A percentile compares a stretch with the other conserved stretches of the same genome.
Conservation (phyloP, 257 asterid species). For the Solanum corneliomulleri region DNA sequence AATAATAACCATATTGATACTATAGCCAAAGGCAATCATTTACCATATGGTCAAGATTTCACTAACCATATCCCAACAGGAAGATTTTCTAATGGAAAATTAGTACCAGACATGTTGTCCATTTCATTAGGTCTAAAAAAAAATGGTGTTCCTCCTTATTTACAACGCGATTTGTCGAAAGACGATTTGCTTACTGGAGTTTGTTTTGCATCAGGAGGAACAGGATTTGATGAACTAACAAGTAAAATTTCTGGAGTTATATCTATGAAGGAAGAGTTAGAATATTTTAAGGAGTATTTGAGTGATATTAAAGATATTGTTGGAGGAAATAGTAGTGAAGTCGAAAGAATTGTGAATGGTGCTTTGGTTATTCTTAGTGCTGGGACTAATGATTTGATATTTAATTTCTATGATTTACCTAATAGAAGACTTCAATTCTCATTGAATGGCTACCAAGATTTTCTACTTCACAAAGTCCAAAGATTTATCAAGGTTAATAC, state of each 20-base stretch:
- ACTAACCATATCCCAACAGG: background rate
- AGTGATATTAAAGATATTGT: background rate
- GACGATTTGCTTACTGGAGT: background rate
- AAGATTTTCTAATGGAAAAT: constrained; percentile 5
- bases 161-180: background rate
- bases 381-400: constrained; percentile 7
- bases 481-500: background rate
- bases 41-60: constrained; percentile 2
- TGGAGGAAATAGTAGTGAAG: background rate
- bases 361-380: constrained; percentile 8
- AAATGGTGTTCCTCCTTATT: background rate
- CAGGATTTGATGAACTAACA: constrained; percentile 2
- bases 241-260: background rate
- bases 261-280: background rate
- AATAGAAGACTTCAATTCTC: background rate
- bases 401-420: background rate
- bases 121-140: background rate
- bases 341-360: background rate
- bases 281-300: background rate
- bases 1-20: background rate
- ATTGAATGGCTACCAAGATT: background rate
- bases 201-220: constrained; percentile 4
- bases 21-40: background rate
- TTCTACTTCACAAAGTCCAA: background rate
- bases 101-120: background rate